Percentiles rank a stretch among this genome's conserved stretches.
phyloP scores from a whole-genome alignment of 1,284 basidiomycete species.

The Puccinia coronata region DNA sequence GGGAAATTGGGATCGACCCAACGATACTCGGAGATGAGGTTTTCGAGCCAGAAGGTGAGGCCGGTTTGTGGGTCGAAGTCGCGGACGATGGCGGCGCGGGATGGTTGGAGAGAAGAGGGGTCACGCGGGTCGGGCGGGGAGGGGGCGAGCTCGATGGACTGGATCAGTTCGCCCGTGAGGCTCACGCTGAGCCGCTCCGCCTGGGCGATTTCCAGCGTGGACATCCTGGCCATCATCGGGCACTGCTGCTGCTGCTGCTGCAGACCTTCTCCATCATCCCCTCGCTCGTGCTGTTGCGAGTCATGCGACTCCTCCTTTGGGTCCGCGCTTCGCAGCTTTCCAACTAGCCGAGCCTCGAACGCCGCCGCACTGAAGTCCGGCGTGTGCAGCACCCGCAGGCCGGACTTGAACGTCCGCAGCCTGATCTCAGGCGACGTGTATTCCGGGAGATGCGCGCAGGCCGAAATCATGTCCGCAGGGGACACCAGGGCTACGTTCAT shows the following conservation, averaged over 20 bases:
- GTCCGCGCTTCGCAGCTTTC: background rate
- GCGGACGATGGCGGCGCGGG: background rate
- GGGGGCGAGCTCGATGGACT: constrained; percentile 9
- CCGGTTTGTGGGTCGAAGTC: constrained; percentile 30
- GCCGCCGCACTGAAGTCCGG: background rate
- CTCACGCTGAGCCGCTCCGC: constrained; percentile 8
- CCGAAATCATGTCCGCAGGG: constrained; percentile 17
- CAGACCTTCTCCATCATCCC: background rate
- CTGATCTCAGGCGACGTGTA: constrained; percentile 21
- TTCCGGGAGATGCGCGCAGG: constrained; percentile 19
- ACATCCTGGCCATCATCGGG: too few relatives aligned
- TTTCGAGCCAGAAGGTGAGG: constrained; percentile 21
- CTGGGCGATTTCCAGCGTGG: constrained; percentile 25
- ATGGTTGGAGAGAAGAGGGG: background rate
- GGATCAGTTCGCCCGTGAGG: constrained; percentile 14
- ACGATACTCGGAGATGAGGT: constrained; percentile 8
- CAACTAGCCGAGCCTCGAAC: constrained; percentile 18
- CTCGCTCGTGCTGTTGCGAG: too few relatives aligned
- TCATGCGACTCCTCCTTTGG: background rate
- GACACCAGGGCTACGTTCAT: constrained; percentile 33
- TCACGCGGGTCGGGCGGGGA: background rate
- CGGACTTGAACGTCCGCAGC: constrained; percentile 32
- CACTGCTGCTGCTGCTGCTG: too few relatives aligned
- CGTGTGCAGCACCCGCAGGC: constrained; percentile 25
- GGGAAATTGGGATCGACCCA: background rate